Evolutionary conservation across 2,329 filamentous ascomycete species (phyloP).

Genomic region (Epichloe sylvatica): DNA sequence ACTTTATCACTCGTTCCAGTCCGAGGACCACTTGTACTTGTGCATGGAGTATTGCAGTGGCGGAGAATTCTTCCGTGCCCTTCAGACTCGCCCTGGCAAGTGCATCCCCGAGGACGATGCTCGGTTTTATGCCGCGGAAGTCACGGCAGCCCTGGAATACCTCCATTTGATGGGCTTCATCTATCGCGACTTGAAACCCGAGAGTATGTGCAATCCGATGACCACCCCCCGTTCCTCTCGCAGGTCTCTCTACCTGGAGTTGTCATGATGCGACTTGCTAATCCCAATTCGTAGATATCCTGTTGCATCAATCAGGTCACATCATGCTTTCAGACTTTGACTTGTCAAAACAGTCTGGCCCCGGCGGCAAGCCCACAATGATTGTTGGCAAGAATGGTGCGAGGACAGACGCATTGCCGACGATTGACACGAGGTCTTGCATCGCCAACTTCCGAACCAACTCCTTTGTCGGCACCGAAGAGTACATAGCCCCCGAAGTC

Average conservation of each 20-base stretch:
- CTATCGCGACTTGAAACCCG: slow-evolving; percentile 92
- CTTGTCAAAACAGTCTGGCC: slow-evolving; percentile 91
- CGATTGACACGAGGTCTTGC: slow-evolving; percentile 97
- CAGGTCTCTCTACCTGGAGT: background rate
- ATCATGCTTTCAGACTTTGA: slow-evolving; percentile 99
- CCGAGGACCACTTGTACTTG: slow-evolving; percentile 95
- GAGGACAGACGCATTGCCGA: slow-evolving; percentile 73
- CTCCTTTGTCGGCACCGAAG: slow-evolving; percentile 95
- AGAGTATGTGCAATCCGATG: slow-evolving; percentile 51
- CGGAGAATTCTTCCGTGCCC: slow-evolving; percentile 91
- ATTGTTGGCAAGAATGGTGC: slow-evolving; percentile 83
- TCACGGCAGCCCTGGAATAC: slow-evolving; percentile 91
- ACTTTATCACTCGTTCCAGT: slow-evolving; percentile 97
- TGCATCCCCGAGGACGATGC: slow-evolving; percentile 95
- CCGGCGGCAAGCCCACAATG: slow-evolving; percentile 93
- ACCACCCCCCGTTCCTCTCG: background rate
- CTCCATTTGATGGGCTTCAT: slow-evolving; percentile 99
- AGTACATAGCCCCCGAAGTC: slow-evolving; percentile 93
- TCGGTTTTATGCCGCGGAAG: slow-evolving; percentile 92
- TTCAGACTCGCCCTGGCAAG: slow-evolving; percentile 93
- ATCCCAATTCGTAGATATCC: slow-evolving; percentile 52
- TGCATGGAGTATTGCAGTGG: slow-evolving; percentile 99
- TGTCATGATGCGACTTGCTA: background rate
- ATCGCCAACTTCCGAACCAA: slow-evolving; percentile 98
- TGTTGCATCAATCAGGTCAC: slow-evolving; percentile 96